Percentiles rank a stretch among this genome's conserved stretches.
Evolutionary conservation across 495 filamentous ascomycete genomes (phyloP).

Genomic region (Penicillium cinerascens): DNA sequence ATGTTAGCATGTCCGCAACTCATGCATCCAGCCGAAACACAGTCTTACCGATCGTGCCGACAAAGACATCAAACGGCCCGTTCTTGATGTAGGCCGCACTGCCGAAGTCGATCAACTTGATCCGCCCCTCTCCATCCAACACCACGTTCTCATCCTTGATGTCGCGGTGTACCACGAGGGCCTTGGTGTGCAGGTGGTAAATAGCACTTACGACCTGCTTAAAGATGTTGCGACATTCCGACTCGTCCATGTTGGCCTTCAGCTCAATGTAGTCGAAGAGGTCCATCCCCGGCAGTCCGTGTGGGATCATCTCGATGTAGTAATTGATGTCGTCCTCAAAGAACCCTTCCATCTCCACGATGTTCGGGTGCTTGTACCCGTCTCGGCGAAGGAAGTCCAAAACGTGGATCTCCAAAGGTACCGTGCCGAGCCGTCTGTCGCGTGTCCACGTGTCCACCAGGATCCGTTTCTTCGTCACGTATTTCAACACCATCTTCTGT

Average conservation of each 20-base stretch:
- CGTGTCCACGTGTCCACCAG: conserved; percentile 98
- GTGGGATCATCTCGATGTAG: conserved; percentile 98
- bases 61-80: conserved; percentile 98
- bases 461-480: conserved; percentile 94
- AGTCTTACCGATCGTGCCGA: conserved; percentile 90
- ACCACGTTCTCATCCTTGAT: conserved; percentile 99
- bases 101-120: conserved; percentile 97
- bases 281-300: conserved; percentile 96
- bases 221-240: conserved; percentile 92
- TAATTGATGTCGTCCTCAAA: conserved; percentile 98
- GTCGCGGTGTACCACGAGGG: conserved; percentile 90
- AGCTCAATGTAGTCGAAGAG: conserved; percentile 99
- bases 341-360: conserved; percentile 98
- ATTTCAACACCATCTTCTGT: conserved; percentile 92
- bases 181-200: conserved; percentile 87
- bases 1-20: not conserved
- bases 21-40: not conserved
- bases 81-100: conserved; percentile 98
- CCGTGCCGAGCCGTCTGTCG: conserved; percentile 90
- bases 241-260: conserved; percentile 92
- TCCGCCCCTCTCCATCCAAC: conserved; percentile 88
- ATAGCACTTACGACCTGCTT: conserved; percentile 85
- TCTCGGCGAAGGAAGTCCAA: conserved; percentile 89
- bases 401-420: conserved; percentile 96
- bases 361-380: conserved; percentile 86